A percentile compares a stretch with the other conserved stretches of the same genome.
phyloP scores from a whole-genome alignment of 805 yeast species.

The Lipomyces japonicus region DNA sequence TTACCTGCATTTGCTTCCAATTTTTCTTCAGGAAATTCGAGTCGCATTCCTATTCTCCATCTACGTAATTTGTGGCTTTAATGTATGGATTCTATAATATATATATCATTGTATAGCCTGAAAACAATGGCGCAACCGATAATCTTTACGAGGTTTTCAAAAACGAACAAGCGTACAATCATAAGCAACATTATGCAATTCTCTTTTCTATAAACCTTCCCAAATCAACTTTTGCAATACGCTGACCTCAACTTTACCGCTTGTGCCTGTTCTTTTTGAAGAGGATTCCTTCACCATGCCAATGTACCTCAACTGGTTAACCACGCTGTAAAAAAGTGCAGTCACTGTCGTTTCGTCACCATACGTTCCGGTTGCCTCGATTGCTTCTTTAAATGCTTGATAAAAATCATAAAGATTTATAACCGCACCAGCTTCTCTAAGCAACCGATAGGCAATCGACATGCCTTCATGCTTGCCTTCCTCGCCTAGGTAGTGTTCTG shows the following conservation, averaged over 20 bases:
- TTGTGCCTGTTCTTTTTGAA: background rate
- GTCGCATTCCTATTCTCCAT: too few species aligned
- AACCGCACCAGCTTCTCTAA: constrained; percentile 23
- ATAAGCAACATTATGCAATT: too few species aligned
- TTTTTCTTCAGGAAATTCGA: too few species aligned
- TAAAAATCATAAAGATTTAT: constrained; percentile 25
- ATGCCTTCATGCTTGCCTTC: background rate
- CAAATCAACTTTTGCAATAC: constrained; percentile 20
- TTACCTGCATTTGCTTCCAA: too few species aligned
- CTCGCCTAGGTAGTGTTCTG: constrained; percentile 5
- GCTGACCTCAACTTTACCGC: constrained; percentile 8
- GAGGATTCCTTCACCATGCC: constrained; percentile 21
- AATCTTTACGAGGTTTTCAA: too few species aligned
- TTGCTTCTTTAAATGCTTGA: constrained; percentile 17
- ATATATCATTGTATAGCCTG: too few species aligned
- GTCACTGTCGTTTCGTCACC: background rate
- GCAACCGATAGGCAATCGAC: constrained; percentile 17
- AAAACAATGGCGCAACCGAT: too few species aligned
- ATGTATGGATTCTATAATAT: too few species aligned
- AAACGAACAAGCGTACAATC: too few species aligned
- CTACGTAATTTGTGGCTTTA: too few species aligned
- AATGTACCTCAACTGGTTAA: constrained; percentile 22
- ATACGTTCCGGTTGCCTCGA: background rate
- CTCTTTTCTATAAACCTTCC: constrained; percentile 25
- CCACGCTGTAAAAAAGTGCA: constrained; percentile 21